Evolutionary conservation across 164 flowering plant genomes (phyloP).

Genomic region (Magnolia changhungtana): DNA sequence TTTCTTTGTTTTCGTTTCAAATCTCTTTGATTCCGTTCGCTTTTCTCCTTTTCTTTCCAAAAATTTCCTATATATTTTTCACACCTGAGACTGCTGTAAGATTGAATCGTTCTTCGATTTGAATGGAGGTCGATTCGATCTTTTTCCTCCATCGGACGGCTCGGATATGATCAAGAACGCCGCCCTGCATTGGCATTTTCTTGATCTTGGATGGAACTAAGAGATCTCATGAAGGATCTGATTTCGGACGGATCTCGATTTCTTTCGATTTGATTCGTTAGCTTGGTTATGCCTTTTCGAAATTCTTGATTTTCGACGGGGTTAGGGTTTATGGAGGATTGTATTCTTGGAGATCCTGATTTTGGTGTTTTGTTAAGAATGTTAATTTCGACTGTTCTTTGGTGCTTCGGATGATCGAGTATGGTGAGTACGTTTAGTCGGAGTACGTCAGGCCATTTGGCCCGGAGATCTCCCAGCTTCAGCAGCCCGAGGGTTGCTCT

Average conservation of each 20-base stretch:
- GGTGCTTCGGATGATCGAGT: slow-evolving; percentile 4
- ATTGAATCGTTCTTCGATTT: background rate
- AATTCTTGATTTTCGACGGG: background rate
- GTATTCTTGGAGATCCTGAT: background rate
- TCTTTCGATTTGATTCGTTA: background rate
- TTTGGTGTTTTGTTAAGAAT: background rate
- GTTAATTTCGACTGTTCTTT: background rate
- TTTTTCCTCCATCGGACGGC: background rate
- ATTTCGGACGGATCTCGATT: background rate
- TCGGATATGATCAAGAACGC: background rate
- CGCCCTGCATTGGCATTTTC: background rate
- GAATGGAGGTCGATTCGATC: background rate
- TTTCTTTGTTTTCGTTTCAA: background rate
- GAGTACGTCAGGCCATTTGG: slow-evolving; percentile 31
- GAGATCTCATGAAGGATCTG: background rate
- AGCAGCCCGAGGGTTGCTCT: slow-evolving; percentile 48
- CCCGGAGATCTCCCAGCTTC: slow-evolving; percentile 24
- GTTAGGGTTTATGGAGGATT: background rate
- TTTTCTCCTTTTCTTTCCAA: background rate
- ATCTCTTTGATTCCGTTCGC: slow-evolving; percentile 1
- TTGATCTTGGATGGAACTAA: background rate
- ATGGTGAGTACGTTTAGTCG: slow-evolving; percentile 41
- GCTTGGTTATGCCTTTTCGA: background rate
- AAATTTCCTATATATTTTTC: too few species aligned
- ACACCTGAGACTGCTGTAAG: background rate